phyloP scores from a whole-genome alignment of 2,329 filamentous ascomycete species.

The Beauveria caledonica region DNA sequence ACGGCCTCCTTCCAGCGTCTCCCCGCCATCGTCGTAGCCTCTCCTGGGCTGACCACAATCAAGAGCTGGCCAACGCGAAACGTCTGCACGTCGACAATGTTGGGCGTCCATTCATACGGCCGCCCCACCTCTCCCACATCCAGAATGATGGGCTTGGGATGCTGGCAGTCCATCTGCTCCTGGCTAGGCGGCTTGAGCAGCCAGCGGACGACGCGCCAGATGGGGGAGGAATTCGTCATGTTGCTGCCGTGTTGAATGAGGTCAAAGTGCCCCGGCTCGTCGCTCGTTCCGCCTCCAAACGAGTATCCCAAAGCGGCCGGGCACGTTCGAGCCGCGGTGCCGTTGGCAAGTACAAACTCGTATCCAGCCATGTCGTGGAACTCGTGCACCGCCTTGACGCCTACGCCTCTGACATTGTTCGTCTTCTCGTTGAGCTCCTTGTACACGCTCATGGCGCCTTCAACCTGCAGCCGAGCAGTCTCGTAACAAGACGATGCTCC shows the following conservation, averaged over 20 bases:
- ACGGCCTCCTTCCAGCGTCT: conserved; percentile 75
- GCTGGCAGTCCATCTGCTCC: conserved; percentile 66
- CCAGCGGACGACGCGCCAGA: conserved; percentile 69
- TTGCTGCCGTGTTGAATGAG: conserved; percentile 78
- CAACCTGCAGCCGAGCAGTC: conserved; percentile 60
- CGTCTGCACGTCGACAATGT: conserved; percentile 81
- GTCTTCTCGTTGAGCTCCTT: conserved; percentile 37
- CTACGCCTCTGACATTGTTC: conserved; percentile 51
- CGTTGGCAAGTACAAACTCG: conserved; percentile 64
- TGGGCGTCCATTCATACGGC: conserved; percentile 81
- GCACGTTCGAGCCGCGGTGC: conserved; percentile 64
- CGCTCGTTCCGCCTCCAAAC: conserved; percentile 83
- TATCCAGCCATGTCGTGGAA: conserved; percentile 73
- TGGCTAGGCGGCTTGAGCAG: conserved; percentile 60
- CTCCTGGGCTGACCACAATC: conserved; percentile 76
- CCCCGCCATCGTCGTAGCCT: conserved; percentile 88
- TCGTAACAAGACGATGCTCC: conserved; percentile 70
- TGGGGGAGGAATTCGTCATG: conserved; percentile 58
- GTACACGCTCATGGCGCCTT: conserved; percentile 44
- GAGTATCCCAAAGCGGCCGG: conserved; percentile 81
- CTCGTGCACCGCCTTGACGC: conserved; percentile 70
- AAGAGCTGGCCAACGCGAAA: conserved; percentile 77
- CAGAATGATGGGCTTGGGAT: conserved; percentile 74
- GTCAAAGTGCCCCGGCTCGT: conserved; percentile 81
- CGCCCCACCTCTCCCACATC: conserved; percentile 69